Evolutionary conservation across 208 protist species (phyloP).

Genomic region (Porcisia hertigi): DNA sequence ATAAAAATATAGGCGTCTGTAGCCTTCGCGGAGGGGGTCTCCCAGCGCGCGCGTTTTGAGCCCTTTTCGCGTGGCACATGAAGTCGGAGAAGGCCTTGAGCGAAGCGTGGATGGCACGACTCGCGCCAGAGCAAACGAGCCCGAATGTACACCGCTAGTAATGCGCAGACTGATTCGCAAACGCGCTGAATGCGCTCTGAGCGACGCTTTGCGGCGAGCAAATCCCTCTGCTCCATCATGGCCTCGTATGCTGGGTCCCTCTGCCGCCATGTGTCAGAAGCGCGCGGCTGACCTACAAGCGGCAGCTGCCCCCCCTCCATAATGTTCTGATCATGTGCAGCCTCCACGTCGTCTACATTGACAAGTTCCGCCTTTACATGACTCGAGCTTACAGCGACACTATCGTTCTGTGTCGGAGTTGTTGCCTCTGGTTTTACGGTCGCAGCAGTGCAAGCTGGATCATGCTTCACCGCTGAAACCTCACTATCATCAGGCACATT

Average conservation of each 20-base stretch:
- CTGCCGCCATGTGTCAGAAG: constrained; percentile 42
- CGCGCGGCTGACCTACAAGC: constrained; percentile 49
- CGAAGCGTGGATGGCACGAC: constrained; percentile 55
- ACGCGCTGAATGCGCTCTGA: constrained; percentile 76
- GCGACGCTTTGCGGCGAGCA: constrained; percentile 71
- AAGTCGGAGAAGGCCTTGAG: constrained; percentile 45
- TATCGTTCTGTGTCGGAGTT: not conserved
- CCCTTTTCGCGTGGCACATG: not conserved
- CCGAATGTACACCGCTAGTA: constrained; percentile 57
- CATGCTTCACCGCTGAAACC: constrained; percentile 11
- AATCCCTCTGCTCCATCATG: constrained; percentile 73
- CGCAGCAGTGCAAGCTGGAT: not conserved
- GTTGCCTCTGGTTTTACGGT: constrained; percentile 10
- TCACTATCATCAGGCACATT: constrained; percentile 14
- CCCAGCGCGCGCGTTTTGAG: constrained; percentile 4
- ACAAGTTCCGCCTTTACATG: constrained; percentile 34
- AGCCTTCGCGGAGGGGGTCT: not conserved
- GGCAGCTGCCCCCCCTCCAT: constrained; percentile 57
- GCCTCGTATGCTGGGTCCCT: constrained; percentile 65
- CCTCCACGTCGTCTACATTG: constrained; percentile 14
- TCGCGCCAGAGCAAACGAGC: constrained; percentile 62
- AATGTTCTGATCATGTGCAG: constrained; percentile 7
- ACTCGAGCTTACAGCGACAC: not conserved
- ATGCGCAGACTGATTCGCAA: constrained; percentile 37
- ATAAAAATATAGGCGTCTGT: constrained; percentile 18